phyloP scores from a whole-genome alignment of 306 rosid species.

The Begonia fuchsioides region DNA sequence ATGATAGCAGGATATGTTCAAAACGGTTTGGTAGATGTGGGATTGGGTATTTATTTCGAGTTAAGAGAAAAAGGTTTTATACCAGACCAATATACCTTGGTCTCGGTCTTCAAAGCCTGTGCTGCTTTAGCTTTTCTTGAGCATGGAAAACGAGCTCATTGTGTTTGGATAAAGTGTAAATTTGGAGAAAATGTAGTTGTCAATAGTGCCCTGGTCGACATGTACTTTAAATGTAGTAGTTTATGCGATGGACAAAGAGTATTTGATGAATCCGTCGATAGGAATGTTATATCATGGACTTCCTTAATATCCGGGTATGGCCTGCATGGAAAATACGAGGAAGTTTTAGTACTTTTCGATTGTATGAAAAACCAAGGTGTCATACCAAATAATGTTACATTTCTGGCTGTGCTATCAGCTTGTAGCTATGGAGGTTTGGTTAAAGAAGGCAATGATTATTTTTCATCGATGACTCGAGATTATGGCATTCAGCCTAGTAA shows the following conservation, averaged over 20 bases:
- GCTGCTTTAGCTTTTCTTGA: slow-evolving; percentile 52
- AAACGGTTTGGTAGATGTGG: slow-evolving; percentile 37
- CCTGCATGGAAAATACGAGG: slow-evolving; percentile 51
- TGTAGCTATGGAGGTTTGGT: slow-evolving; percentile 67
- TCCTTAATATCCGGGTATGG: slow-evolving; percentile 62
- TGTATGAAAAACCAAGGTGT: slow-evolving; percentile 49
- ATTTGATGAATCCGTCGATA: slow-evolving; percentile 39
- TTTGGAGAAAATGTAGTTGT: slow-evolving; percentile 42
- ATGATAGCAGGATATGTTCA: slow-evolving; percentile 48
- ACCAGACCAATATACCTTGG: slow-evolving; percentile 70
- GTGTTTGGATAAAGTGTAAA: slow-evolving; percentile 44
- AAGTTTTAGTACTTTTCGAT: slow-evolving; percentile 44
- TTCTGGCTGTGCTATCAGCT: slow-evolving; percentile 72
- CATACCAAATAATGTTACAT: slow-evolving; percentile 60
- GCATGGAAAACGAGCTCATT: slow-evolving; percentile 55
- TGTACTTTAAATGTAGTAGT: slow-evolving; percentile 68
- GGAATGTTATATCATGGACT: slow-evolving; percentile 68
- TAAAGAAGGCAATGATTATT: slow-evolving; percentile 41
- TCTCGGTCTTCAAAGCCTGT: too few relatives aligned
- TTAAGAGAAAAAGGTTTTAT: slow-evolving; percentile 55
- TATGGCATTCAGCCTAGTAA: slow-evolving; percentile 49
- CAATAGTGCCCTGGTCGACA: slow-evolving; percentile 57
- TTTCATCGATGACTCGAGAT: slow-evolving; percentile 49
- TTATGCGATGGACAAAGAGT: slow-evolving; percentile 32
- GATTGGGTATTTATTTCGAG: slow-evolving; percentile 33